These are phyloP conservation scores for Plasmodium yoelii DNA, from an alignment of 169 alveolate species.

Conservation along the genomic window DNA sequence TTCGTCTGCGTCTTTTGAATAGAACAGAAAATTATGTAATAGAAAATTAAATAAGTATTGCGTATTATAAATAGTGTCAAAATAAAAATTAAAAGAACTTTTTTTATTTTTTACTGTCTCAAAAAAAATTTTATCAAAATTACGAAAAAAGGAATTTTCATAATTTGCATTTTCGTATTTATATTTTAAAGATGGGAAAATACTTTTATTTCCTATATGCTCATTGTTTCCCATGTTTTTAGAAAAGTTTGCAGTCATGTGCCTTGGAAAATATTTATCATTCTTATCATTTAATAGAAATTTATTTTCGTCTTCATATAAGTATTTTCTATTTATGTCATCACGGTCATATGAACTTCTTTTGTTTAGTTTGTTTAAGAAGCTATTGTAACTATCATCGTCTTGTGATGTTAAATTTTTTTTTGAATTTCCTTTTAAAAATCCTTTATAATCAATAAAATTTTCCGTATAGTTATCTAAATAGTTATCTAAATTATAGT, in stretches of 20 bases:
- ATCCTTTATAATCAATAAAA: slow-evolving; percentile 76
- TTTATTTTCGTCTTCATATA: slow-evolving; percentile 70
- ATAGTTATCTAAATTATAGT: slow-evolving; percentile 75
- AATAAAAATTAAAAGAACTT: slow-evolving; percentile 77
- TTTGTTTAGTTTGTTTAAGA: slow-evolving; percentile 45
- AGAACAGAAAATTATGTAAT: slow-evolving; percentile 74
- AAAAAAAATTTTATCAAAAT: slow-evolving; percentile 75
- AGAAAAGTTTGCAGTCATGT: slow-evolving; percentile 52
- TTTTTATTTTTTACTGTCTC: slow-evolving; percentile 76
- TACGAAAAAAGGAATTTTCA: slow-evolving; percentile 74
- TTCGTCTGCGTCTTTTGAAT: slow-evolving; percentile 78
- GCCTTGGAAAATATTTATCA: slow-evolving; percentile 72
- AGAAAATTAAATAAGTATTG: slow-evolving; percentile 76
- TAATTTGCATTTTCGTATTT: slow-evolving; percentile 71
- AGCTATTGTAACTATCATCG: slow-evolving; percentile 56
- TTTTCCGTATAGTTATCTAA: slow-evolving; percentile 75
- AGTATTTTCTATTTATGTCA: slow-evolving; percentile 65
- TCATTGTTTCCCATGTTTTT: slow-evolving; percentile 41
- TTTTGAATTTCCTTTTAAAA: slow-evolving; percentile 73
- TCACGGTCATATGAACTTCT: slow-evolving; percentile 64
- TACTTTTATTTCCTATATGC: slow-evolving; percentile 49
- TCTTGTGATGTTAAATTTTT: slow-evolving; percentile 60
- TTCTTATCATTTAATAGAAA: slow-evolving; percentile 57
- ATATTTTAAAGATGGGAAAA: slow-evolving; percentile 53
- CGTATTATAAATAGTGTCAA: slow-evolving; percentile 75